Evolutionary conservation across 495 filamentous ascomycete species (phyloP).

Genomic region (Wilcoxina mikolae): DNA sequence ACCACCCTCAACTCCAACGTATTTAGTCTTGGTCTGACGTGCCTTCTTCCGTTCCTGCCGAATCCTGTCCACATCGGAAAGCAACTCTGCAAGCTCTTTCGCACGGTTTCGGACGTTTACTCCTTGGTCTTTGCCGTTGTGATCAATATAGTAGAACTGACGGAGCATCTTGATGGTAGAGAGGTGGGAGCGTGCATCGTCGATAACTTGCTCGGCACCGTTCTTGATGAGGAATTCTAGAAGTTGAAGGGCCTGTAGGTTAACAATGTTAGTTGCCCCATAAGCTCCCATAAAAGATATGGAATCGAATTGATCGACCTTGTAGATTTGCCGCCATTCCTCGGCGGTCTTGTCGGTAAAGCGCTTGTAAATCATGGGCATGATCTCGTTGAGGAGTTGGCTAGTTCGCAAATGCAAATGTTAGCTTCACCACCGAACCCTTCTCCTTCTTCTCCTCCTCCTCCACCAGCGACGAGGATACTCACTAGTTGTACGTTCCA

Average conservation of each 20-base stretch:
- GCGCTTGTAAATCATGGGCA: conserved; percentile 99
- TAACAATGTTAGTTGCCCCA: background rate
- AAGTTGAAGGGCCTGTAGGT: conserved; percentile 60
- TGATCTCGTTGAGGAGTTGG: conserved; percentile 95
- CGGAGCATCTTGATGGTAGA: conserved; percentile 94
- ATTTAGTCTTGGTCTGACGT: conserved; percentile 75
- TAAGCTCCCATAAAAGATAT: background rate
- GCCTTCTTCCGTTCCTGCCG: conserved; percentile 91
- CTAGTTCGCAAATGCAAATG: conserved; percentile 37
- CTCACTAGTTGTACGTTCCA: conserved; percentile 95
- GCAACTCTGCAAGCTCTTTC: conserved; percentile 84
- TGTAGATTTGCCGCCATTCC: conserved; percentile 99
- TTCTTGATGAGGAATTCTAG: conserved; percentile 98
- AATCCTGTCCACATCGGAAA: conserved; percentile 87
- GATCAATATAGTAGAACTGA: conserved; percentile 94
- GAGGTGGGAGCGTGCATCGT: conserved; percentile 89
- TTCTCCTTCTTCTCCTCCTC: background rate
- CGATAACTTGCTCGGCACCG: conserved; percentile 91
- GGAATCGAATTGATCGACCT: conserved; percentile 36
- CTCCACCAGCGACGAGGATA: conserved; percentile 12
- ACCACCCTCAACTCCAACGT: conserved; percentile 82
- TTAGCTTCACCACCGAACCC: background rate
- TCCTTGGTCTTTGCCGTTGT: conserved; percentile 94
- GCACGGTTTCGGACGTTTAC: conserved; percentile 94
- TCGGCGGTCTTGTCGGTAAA: conserved; percentile 98